Percentiles rank a stretch among this genome's conserved stretches.
phyloP scores from a whole-genome alignment of 768 basidiomycete species.

The Flagelloscypha sp. region DNA sequence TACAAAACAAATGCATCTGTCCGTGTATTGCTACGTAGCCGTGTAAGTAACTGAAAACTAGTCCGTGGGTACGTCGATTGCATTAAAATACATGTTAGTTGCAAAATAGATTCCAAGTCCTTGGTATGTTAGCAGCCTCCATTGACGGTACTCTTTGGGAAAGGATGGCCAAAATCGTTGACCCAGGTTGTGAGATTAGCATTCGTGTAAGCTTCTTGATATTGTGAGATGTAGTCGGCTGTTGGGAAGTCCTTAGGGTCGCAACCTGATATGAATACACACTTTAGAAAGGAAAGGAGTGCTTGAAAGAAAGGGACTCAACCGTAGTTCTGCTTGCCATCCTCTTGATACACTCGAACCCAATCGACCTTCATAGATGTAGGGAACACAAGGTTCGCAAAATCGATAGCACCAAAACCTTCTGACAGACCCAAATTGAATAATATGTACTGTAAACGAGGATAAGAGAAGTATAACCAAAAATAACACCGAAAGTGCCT shows the following conservation, averaged over 20 bases:
- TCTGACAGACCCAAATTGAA: conserved; percentile 78
- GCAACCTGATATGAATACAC: conserved; percentile 62
- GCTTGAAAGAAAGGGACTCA: no score
- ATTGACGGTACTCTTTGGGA: conserved; percentile 52
- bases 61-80: no score
- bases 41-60: no score
- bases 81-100: no score
- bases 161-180: conserved; percentile 41
- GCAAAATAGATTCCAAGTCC: no score
- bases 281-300: conserved; percentile 40
- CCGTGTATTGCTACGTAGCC: no score
- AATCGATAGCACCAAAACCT: conserved; percentile 69
- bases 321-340: conserved; percentile 42
- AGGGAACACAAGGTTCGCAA: conserved; percentile 68
- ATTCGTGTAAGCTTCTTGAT: conserved; percentile 65
- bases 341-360: conserved; percentile 81
- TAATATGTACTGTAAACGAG: conserved; percentile 60
- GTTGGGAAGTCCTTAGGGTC: conserved; percentile 78
- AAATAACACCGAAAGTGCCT: conserved; percentile 12
- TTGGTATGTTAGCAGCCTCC: conserved; percentile 18
- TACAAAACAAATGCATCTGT: no score
- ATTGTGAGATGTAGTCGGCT: conserved; percentile 65
- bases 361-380: conserved; percentile 73
- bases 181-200: conserved; percentile 50
- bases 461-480: background rate